Conservation (phyloP, 1,284 basidiomycete species). For the Salmacisia buchloeana region DNA sequence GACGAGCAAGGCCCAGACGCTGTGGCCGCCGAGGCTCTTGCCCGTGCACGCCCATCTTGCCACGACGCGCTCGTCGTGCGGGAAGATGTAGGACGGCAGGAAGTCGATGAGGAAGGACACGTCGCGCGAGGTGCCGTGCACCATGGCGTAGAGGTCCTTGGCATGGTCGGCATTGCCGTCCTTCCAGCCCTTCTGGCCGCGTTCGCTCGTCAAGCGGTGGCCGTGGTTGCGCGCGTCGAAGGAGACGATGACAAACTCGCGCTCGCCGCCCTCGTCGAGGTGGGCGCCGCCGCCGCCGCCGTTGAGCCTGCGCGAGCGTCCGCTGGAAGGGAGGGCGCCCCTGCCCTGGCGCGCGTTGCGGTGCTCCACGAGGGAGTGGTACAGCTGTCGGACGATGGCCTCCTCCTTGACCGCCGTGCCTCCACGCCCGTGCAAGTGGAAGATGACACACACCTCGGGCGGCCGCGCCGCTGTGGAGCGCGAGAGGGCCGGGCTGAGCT, state of each 20-base stretch:
- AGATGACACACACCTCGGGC: slow-evolving; percentile 36
- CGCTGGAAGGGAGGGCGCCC: not conserved
- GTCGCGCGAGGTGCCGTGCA: slow-evolving; percentile 65
- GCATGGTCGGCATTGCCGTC: slow-evolving; percentile 43
- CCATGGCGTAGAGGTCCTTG: slow-evolving; percentile 50
- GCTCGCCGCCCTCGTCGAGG: slow-evolving; percentile 12
- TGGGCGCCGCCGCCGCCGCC: not conserved
- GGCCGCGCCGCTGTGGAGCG: slow-evolving; percentile 24
- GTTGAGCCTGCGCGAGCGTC: slow-evolving; percentile 8
- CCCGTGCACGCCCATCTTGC: slow-evolving; percentile 65
- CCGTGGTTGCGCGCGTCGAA: slow-evolving; percentile 53
- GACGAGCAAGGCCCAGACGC: slow-evolving; percentile 64
- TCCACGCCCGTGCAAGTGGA: slow-evolving; percentile 46
- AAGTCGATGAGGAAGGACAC: slow-evolving; percentile 75
- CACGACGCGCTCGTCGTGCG: slow-evolving; percentile 62
- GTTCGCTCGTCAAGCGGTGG: slow-evolving; percentile 38
- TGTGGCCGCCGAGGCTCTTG: slow-evolving; percentile 71
- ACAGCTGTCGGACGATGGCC: slow-evolving; percentile 37
- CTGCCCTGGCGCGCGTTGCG: slow-evolving; percentile 13
- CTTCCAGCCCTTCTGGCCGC: slow-evolving; percentile 49
- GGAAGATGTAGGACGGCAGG: slow-evolving; percentile 71
- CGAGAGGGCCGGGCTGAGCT: slow-evolving; percentile 32
- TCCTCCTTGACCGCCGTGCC: slow-evolving; percentile 40
- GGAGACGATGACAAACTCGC: slow-evolving; percentile 46
- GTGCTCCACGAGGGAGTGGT: slow-evolving; percentile 23